Percentiles rank a stretch among this genome's conserved stretches.
Evolutionary conservation across 495 filamentous ascomycete genomes (phyloP).

Genomic region (Neurospora sp.): DNA sequence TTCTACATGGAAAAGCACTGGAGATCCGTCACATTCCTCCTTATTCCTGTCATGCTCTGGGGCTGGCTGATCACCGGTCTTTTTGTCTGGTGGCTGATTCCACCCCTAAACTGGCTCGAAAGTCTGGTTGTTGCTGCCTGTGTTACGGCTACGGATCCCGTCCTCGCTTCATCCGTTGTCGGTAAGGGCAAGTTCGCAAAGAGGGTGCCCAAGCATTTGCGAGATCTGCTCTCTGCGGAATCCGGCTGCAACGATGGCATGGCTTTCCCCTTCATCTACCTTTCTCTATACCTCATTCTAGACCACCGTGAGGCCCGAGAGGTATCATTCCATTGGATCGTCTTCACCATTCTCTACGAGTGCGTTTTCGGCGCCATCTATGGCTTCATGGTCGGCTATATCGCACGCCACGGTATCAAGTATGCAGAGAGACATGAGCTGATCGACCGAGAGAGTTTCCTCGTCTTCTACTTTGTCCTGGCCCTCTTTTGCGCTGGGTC

Average conservation of each 20-base stretch:
- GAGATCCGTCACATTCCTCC: constrained; percentile 79
- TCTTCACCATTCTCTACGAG: constrained; percentile 86
- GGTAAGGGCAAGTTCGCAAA: constrained; percentile 99
- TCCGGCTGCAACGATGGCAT: constrained; percentile 99
- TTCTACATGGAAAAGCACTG: constrained; percentile 98
- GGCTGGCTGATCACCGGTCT: constrained; percentile 92
- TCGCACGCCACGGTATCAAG: constrained; percentile 83
- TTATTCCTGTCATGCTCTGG: constrained; percentile 94
- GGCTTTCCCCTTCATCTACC: constrained; percentile 98
- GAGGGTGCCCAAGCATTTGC: constrained; percentile 90
- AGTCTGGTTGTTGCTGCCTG: constrained; percentile 80
- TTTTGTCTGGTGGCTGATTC: constrained; percentile 96
- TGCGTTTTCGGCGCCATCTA: constrained; percentile 88
- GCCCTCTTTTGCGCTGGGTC: constrained; percentile 95
- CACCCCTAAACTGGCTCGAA: constrained; percentile 74
- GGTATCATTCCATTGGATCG: constrained; percentile 81
- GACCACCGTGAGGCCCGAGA: constrained; percentile 57
- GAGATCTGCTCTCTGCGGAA: constrained; percentile 91
- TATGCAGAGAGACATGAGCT: constrained; percentile 73
- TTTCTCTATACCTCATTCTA: constrained; percentile 76
- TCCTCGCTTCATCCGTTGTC: constrained; percentile 94
- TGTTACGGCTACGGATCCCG: constrained; percentile 95
- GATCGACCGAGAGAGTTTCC: constrained; percentile 93
- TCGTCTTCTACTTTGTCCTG: constrained; percentile 97
- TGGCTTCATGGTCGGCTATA: constrained; percentile 80